Evolutionary conservation across 805 yeast species (phyloP).

Genomic region (Nakazawaea anatomiae): DNA sequence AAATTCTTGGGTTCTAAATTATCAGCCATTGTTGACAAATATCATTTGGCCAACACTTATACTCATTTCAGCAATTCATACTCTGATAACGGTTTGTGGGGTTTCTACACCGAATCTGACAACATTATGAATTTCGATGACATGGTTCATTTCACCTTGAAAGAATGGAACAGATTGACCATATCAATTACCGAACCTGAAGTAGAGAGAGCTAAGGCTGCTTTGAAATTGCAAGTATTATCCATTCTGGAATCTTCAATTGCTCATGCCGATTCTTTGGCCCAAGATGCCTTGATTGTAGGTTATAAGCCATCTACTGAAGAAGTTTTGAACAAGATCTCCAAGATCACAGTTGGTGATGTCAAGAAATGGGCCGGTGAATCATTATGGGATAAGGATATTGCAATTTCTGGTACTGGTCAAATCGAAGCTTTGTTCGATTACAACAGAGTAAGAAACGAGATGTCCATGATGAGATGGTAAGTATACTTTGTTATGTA

Average conservation of each 20-base stretch:
- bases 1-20: slow-evolving; percentile 62
- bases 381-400: slow-evolving; percentile 78
- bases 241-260: slow-evolving; percentile 40
- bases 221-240: slow-evolving; percentile 60
- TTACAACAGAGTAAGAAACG: slow-evolving; percentile 82
- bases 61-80: slow-evolving; percentile 67
- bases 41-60: slow-evolving; percentile 68
- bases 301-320: slow-evolving; percentile 59
- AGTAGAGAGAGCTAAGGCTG: slow-evolving; percentile 70
- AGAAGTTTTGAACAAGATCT: slow-evolving; percentile 58
- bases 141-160: slow-evolving; percentile 71
- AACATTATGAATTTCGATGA: slow-evolving; percentile 63
- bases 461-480: slow-evolving; percentile 88
- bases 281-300: slow-evolving; percentile 48
- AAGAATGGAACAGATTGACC: slow-evolving; percentile 84
- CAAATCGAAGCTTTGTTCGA: slow-evolving; percentile 81
- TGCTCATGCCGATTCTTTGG: slow-evolving; percentile 52
- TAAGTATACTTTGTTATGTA: slow-evolving; percentile 16
- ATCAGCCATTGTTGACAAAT: slow-evolving; percentile 61
- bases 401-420: slow-evolving; percentile 80
- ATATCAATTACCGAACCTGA: slow-evolving; percentile 71
- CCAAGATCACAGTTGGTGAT: slow-evolving; percentile 53
- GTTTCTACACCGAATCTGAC: slow-evolving; percentile 62
- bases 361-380: slow-evolving; percentile 70
- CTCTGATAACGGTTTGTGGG: slow-evolving; percentile 82